Evolutionary conservation across 352 stramenopile genomes (phyloP).

Genomic region (Thalassiosira ordinaria): DNA sequence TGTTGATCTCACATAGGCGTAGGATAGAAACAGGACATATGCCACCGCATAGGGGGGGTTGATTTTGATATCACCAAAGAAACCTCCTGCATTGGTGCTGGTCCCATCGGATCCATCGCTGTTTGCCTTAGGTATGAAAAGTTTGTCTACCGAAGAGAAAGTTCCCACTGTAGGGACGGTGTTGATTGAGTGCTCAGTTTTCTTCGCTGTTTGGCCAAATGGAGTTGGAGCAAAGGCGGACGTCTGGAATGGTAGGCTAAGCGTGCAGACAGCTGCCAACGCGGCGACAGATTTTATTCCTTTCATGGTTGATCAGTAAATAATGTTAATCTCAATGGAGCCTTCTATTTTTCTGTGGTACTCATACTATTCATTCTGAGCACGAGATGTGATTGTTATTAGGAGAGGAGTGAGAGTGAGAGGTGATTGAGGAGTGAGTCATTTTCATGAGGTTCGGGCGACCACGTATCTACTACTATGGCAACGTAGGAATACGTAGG

Average conservation of each 20-base stretch:
- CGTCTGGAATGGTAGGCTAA: neutral
- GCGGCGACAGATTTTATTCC: neutral
- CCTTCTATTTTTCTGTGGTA: too few relatives aligned
- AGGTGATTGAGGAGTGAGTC: too few relatives aligned
- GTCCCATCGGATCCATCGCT: neutral
- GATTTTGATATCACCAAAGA: too few relatives aligned
- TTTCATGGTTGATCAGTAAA: constrained; percentile 25
- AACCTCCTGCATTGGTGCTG: neutral
- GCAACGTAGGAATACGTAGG: too few relatives aligned
- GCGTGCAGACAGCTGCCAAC: neutral
- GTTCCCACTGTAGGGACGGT: neutral
- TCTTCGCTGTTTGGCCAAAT: neutral
- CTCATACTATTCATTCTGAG: too few relatives aligned
- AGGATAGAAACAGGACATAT: constrained; percentile 52
- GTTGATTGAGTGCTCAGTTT: neutral
- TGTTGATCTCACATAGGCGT: constrained; percentile 32
- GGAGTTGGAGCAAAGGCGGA: constrained; percentile 1
- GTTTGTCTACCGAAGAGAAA: neutral
- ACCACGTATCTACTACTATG: too few relatives aligned
- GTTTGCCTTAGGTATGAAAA: neutral
- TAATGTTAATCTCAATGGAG: too few relatives aligned
- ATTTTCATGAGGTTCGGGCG: too few relatives aligned
- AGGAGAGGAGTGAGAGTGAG: too few relatives aligned
- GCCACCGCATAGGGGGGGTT: constrained; percentile 54
- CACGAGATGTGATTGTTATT: too few relatives aligned